A percentile compares a stretch with the other conserved stretches of the same genome.
These are phyloP conservation scores for Forsythia viridissima DNA, from an alignment of 257 asterid species.

Conservation along the genomic window DNA sequence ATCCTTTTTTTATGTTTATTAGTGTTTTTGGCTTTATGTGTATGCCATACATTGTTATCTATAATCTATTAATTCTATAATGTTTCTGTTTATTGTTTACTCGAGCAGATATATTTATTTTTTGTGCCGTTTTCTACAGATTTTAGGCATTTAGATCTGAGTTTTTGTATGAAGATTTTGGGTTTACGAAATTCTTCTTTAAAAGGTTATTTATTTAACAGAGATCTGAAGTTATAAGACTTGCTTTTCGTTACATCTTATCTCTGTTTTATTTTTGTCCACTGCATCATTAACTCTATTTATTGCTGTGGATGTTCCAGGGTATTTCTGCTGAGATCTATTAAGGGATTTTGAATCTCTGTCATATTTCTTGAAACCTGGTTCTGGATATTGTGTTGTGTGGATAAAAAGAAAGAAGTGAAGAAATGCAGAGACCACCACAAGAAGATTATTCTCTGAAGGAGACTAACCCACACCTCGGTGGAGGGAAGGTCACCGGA, in stretches of 20 bases:
- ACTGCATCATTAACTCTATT: neutral
- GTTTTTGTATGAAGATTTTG: constrained; percentile 34
- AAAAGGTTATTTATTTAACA: constrained; percentile 18
- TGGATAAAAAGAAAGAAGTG: neutral
- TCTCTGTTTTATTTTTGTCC: neutral
- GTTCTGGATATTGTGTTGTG: constrained; percentile 2
- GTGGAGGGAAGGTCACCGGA: constrained; percentile 46
- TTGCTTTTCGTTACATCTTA: neutral
- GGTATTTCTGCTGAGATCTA: neutral
- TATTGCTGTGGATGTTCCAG: neutral
- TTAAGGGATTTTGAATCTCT: neutral
- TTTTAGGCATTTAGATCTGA: constrained; percentile 64
- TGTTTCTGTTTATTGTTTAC: too few species aligned
- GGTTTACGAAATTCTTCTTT: constrained; percentile 28
- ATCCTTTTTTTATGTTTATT: neutral
- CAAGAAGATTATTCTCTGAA: constrained; percentile 49
- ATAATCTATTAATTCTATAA: too few species aligned
- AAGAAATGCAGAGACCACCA: constrained; percentile 47
- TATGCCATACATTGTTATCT: too few species aligned
- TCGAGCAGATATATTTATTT: too few species aligned
- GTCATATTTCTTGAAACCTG: neutral
- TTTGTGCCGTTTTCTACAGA: constrained; percentile 31
- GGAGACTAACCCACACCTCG: constrained; percentile 57
- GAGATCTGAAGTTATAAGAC: constrained; percentile 17
- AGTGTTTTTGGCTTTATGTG: neutral